These are phyloP conservation scores for Hypoxylon rubiginosum DNA, from an alignment of 2,329 filamentous ascomycete genomes.

Conservation along the genomic window DNA sequence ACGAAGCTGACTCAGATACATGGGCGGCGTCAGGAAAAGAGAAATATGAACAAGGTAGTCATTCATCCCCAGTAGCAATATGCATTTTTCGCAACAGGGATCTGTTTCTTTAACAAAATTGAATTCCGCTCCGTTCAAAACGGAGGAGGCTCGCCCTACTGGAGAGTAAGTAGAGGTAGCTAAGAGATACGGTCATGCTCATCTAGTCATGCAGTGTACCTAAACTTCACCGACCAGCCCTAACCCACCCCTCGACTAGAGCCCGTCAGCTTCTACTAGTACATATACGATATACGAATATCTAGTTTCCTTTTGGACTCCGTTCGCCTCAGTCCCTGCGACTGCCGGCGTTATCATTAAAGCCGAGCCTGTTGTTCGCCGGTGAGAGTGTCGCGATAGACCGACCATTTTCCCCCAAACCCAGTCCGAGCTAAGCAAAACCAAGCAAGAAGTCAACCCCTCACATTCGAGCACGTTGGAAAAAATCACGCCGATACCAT, in stretches of 20 bases:
- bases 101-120: not conserved
- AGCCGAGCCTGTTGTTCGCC: conserved; percentile 7
- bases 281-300: conserved; percentile 44
- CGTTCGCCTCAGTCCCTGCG: conserved; percentile 16
- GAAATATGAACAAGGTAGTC: too few species aligned
- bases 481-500: conserved; percentile 20
- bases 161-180: not conserved
- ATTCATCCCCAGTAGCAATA: not conserved
- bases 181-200: conserved; percentile 15
- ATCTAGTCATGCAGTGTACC: conserved; percentile 41
- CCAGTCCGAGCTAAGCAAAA: conserved; percentile 26
- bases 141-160: not conserved
- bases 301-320: conserved; percentile 34
- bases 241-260: conserved; percentile 32
- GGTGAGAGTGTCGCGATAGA: conserved; percentile 9
- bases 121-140: not conserved
- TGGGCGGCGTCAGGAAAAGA: too few species aligned
- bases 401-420: conserved; percentile 27
- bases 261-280: conserved; percentile 43
- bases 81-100: not conserved
- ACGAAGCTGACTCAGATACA: not conserved
- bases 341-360: conserved; percentile 5
- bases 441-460: conserved; percentile 17
- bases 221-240: conserved; percentile 33
- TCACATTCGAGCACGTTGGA: conserved; percentile 19